A percentile compares a stretch with the other conserved stretches of the same genome.
These are phyloP conservation scores for Sambucus nigra DNA, from an alignment of 129 eudicot species.

Conservation along the genomic window DNA sequence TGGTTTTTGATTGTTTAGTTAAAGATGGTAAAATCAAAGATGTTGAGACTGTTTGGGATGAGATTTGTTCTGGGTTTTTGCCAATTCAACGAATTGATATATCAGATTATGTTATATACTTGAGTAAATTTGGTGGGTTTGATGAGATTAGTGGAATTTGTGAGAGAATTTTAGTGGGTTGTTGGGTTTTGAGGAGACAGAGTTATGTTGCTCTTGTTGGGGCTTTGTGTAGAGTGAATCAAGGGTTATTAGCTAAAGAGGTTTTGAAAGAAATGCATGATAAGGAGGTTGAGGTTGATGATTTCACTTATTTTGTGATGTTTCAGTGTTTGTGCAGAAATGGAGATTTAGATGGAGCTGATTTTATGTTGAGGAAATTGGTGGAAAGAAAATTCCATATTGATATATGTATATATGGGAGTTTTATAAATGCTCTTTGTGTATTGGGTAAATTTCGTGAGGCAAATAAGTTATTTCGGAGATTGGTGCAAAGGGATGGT, in stretches of 20 bases:
- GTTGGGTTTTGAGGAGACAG: constrained; percentile 18
- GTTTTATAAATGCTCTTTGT: constrained; percentile 28
- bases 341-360: constrained; percentile 31
- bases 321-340: constrained; percentile 33
- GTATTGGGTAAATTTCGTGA: constrained; percentile 31
- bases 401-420: constrained; percentile 42
- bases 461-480: constrained; percentile 33
- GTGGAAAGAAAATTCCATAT: constrained; percentile 20
- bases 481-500: constrained; percentile 18
- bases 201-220: constrained; percentile 30
- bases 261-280: constrained; percentile 23
- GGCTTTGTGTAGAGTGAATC: constrained; percentile 32
- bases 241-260: constrained; percentile 28
- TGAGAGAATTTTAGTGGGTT: constrained; percentile 17
- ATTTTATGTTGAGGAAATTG: constrained; percentile 31
- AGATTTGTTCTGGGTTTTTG: constrained; percentile 25
- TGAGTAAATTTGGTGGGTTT: constrained; percentile 31
- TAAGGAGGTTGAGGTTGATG: constrained; percentile 24
- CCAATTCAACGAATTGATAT: constrained; percentile 13
- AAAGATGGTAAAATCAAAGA: constrained; percentile 23
- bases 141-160: constrained; percentile 28
- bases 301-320: constrained; percentile 30
- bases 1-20: constrained; percentile 22
- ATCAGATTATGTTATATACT: constrained; percentile 25
- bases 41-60: constrained; percentile 28